Evolutionary conservation across 2,329 filamentous ascomycete genomes (phyloP).

Genomic region (Didymella sp.): DNA sequence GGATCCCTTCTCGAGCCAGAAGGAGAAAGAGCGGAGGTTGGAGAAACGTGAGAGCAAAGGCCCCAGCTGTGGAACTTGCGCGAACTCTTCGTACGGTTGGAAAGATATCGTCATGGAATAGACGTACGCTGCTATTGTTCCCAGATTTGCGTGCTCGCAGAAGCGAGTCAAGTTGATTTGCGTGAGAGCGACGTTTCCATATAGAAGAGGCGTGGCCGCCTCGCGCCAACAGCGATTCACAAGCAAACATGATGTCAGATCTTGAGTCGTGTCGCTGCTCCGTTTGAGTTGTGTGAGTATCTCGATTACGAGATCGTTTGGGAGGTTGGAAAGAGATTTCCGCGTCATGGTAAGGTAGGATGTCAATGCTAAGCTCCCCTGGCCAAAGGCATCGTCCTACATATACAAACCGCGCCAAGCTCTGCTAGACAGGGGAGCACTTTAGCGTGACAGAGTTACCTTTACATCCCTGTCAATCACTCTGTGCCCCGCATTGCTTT

Average conservation of each 20-base stretch:
- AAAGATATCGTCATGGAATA: not conserved
- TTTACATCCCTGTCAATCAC: no score
- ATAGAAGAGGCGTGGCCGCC: not conserved
- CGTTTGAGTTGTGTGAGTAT: constrained; percentile 1
- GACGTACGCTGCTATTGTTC: not conserved
- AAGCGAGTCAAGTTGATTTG: not conserved
- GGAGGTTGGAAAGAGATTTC: not conserved
- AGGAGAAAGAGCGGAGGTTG: not conserved
- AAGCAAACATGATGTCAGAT: not conserved
- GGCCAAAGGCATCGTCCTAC: not conserved
- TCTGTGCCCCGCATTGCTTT: no score
- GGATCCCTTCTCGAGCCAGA: not conserved
- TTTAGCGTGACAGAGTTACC: not conserved
- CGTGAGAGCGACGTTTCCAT: constrained; percentile 1
- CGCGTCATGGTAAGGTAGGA: not conserved
- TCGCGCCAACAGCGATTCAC: constrained; percentile 1
- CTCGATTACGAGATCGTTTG: not conserved
- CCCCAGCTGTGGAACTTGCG: not conserved
- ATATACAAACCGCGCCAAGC: constrained; percentile 2
- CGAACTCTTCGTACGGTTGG: not conserved
- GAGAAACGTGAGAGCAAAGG: not conserved
- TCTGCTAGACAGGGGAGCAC: not conserved
- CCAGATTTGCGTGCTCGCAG: not conserved
- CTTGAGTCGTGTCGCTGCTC: constrained; percentile 1
- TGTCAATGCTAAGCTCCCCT: constrained; percentile 2